Conservation (phyloP, 495 filamentous ascomycete genomes). For the Cladorrhinum samala region DNA sequence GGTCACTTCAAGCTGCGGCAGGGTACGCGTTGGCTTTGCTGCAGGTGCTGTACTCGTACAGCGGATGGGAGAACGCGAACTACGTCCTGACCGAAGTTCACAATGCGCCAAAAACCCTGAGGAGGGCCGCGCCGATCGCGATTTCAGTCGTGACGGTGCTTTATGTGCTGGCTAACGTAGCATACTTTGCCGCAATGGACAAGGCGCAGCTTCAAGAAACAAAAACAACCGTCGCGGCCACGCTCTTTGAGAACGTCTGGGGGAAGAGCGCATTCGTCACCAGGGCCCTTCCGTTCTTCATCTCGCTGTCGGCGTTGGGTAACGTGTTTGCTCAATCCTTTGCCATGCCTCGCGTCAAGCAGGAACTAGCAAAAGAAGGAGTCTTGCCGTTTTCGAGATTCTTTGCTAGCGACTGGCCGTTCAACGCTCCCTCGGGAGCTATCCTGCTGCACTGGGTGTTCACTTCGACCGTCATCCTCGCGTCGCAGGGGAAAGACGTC, state of each 20-base stretch:
- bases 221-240: slow-evolving; percentile 49
- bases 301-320: slow-evolving; percentile 57
- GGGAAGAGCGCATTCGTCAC: slow-evolving; percentile 28
- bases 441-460: slow-evolving; percentile 60
- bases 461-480: slow-evolving; percentile 53
- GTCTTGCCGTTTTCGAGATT: slow-evolving; percentile 50
- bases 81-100: slow-evolving; percentile 52
- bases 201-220: slow-evolving; percentile 49
- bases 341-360: slow-evolving; percentile 54
- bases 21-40: slow-evolving; percentile 53
- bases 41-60: slow-evolving; percentile 57
- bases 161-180: slow-evolving; percentile 54
- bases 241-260: slow-evolving; percentile 57
- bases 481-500: slow-evolving; percentile 15
- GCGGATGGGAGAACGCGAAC: slow-evolving; percentile 55
- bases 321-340: slow-evolving; percentile 62
- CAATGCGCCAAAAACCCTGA: slow-evolving; percentile 51
- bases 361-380: slow-evolving; percentile 56
- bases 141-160: slow-evolving; percentile 49
- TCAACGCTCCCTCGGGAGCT: slow-evolving; percentile 49
- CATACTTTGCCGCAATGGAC: slow-evolving; percentile 53
- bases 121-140: slow-evolving; percentile 53
- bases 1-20: slow-evolving; percentile 13
- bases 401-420: slow-evolving; percentile 58
- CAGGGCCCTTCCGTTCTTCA: slow-evolving; percentile 55